Conservation (phyloP, 768 basidiomycete genomes). For the Mycena alexandri region DNA sequence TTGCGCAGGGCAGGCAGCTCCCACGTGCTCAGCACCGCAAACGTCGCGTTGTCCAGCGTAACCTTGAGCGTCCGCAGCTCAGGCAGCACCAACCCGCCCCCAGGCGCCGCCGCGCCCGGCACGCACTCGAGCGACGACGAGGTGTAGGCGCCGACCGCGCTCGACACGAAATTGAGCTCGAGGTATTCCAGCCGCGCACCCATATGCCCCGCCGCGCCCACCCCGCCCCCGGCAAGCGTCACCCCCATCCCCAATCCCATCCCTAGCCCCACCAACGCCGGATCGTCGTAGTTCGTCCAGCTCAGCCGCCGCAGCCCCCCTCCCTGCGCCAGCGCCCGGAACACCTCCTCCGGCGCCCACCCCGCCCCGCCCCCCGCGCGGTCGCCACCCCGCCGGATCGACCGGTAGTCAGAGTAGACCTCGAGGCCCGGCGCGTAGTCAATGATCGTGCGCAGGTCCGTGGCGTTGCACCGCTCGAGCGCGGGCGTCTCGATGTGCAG, state of each 20-base stretch:
- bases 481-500: slow-evolving; percentile 79
- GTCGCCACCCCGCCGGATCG: slow-evolving; percentile 60
- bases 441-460: slow-evolving; percentile 76
- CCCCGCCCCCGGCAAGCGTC: slow-evolving; percentile 8
- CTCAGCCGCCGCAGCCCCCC: slow-evolving; percentile 6
- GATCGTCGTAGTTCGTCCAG: slow-evolving; percentile 17
- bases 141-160: slow-evolving; percentile 21
- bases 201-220: slow-evolving; percentile 56
- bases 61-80: slow-evolving; percentile 76
- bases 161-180: slow-evolving; percentile 71
- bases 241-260: slow-evolving; percentile 3
- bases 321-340: slow-evolving; percentile 35
- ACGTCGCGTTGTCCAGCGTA: slow-evolving; percentile 79
- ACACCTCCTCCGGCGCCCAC: slow-evolving; percentile 53
- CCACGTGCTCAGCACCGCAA: slow-evolving; percentile 76
- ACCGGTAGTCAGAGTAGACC: slow-evolving; percentile 67
- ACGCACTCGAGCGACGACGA: no score
- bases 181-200: slow-evolving; percentile 73
- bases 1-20: slow-evolving; percentile 72
- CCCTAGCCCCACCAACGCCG: slow-evolving; percentile 10
- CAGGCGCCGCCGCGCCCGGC: neutral
- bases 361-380: no score
- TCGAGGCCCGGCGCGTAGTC: slow-evolving; percentile 71
- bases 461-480: slow-evolving; percentile 73
- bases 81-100: slow-evolving; percentile 47